These are phyloP conservation scores for Saccharomyces jurei DNA, from an alignment of 805 yeast genomes.

Conservation along the genomic window DNA sequence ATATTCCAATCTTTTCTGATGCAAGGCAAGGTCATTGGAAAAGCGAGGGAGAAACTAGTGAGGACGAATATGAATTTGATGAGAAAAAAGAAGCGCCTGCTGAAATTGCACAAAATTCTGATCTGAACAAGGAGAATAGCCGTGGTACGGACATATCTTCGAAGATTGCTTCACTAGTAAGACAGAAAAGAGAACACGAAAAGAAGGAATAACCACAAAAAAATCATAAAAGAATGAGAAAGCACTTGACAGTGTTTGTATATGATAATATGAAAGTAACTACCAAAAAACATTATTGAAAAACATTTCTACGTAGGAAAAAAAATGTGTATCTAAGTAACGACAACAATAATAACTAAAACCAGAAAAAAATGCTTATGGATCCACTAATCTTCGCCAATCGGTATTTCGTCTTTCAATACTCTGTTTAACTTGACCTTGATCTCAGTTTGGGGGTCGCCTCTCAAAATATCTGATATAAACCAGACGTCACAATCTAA, in stretches of 20 bases:
- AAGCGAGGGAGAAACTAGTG: not conserved
- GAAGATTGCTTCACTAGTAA: slow-evolving; percentile 19
- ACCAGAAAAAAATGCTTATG: not conserved
- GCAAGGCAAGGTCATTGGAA: slow-evolving; percentile 5
- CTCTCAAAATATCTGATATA: slow-evolving; percentile 72
- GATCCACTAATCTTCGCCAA: slow-evolving; percentile 69
- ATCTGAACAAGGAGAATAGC: not conserved
- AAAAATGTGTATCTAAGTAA: not conserved
- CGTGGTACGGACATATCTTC: slow-evolving; percentile 6
- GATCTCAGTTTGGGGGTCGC: slow-evolving; percentile 75
- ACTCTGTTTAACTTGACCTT: slow-evolving; percentile 62
- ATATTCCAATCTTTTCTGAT: slow-evolving; percentile 50
- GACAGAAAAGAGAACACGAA: slow-evolving; percentile 21
- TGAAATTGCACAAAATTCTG: not conserved
- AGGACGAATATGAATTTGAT: slow-evolving; percentile 7
- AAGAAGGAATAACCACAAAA: slow-evolving; percentile 11
- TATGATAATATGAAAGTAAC: not conserved
- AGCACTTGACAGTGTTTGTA: not conserved
- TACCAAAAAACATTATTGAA: not conserved
- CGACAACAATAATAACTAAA: not conserved
- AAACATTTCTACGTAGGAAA: not conserved
- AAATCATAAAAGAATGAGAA: not conserved
- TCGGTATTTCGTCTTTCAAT: slow-evolving; percentile 90
- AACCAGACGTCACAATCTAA: slow-evolving; percentile 79
- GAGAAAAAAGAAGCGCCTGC: not conserved